Conservation (phyloP, 257 asterid species). For the Nicotiana tabacum region DNA sequence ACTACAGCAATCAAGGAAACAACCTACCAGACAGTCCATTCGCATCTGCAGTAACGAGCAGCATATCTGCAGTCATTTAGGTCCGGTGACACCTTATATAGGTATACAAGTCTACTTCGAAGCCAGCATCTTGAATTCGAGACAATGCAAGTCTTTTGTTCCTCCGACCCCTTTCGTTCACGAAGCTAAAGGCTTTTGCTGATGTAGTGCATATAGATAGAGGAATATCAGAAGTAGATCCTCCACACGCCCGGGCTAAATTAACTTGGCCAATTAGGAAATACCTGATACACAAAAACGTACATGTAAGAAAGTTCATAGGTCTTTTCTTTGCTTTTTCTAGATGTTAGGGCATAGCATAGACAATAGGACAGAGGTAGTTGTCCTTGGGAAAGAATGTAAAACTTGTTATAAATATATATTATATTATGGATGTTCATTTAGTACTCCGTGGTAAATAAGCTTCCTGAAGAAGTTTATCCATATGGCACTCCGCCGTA, state of each 20-base stretch:
- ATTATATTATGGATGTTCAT: too few relatives aligned
- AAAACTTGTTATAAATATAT: too few relatives aligned
- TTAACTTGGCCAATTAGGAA: conserved; percentile 2
- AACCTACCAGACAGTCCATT: conserved; percentile 78
- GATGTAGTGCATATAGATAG: conserved; percentile 19
- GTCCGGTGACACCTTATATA: conserved; percentile 12
- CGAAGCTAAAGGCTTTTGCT: conserved; percentile 26
- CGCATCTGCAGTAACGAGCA: conserved; percentile 40
- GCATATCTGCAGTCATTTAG: conserved; percentile 55
- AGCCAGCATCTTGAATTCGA: conserved; percentile 27
- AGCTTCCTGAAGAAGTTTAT: too few relatives aligned
- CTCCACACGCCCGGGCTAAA: conserved; percentile 23
- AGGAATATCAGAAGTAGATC: conserved; percentile 22
- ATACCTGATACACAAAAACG: conserved; percentile 28
- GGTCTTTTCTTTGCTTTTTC: conserved; percentile 6
- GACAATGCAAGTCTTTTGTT: conserved; percentile 23
- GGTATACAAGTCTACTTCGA: conserved; percentile 26
- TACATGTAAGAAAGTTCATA: conserved; percentile 27
- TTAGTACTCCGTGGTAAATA: too few relatives aligned
- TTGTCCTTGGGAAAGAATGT: background rate
- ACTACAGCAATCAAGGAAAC: conserved; percentile 44
- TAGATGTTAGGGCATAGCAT: background rate
- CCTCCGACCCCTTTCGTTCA: conserved; percentile 11
- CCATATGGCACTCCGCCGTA: too few relatives aligned
- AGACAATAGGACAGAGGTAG: conserved; percentile 13